Evolutionary conservation across 495 filamentous ascomycete genomes (phyloP).

Genomic region (Hypoxylon rickii): DNA sequence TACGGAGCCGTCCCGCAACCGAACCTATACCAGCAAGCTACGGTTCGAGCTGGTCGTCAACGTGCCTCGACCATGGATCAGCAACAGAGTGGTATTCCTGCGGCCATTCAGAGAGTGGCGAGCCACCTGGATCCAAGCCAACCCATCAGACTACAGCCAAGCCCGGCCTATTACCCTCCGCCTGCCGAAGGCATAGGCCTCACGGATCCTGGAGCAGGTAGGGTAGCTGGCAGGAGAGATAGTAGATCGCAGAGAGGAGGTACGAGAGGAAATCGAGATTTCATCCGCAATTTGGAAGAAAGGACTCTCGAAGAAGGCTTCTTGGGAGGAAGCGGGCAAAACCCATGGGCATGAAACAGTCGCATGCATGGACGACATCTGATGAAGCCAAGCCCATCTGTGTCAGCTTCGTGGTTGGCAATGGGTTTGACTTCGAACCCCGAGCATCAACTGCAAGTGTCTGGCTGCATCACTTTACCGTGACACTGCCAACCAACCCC

Average conservation of each 20-base stretch:
- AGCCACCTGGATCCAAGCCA: conserved; percentile 95
- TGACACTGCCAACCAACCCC: not conserved
- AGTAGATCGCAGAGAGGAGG: conserved; percentile 70
- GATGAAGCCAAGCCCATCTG: not conserved
- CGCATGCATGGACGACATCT: conserved; percentile 8
- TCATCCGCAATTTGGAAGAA: conserved; percentile 93
- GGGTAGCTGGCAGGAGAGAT: conserved; percentile 73
- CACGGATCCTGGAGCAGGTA: conserved; percentile 57
- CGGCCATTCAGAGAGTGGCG: conserved; percentile 92
- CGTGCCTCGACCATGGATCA: conserved; percentile 96
- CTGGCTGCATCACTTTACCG: conserved; percentile 6
- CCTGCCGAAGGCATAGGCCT: conserved; percentile 78
- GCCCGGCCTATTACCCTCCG: conserved; percentile 96
- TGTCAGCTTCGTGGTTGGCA: conserved; percentile 1
- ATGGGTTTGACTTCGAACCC: conserved; percentile 5
- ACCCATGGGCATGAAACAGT: conserved; percentile 54
- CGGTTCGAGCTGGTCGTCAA: conserved; percentile 79
- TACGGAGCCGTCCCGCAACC: conserved; percentile 61
- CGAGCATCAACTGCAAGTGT: not conserved
- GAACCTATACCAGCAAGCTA: conserved; percentile 86
- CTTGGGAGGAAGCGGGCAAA: conserved; percentile 51
- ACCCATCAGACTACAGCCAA: conserved; percentile 92
- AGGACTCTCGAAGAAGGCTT: conserved; percentile 87
- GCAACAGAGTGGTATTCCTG: conserved; percentile 86
- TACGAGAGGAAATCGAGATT: conserved; percentile 72